A percentile compares a stretch with the other conserved stretches of the same genome.
Conservation (phyloP, 768 basidiomycete genomes). For the Leucocoprinus leucothites region DNA sequence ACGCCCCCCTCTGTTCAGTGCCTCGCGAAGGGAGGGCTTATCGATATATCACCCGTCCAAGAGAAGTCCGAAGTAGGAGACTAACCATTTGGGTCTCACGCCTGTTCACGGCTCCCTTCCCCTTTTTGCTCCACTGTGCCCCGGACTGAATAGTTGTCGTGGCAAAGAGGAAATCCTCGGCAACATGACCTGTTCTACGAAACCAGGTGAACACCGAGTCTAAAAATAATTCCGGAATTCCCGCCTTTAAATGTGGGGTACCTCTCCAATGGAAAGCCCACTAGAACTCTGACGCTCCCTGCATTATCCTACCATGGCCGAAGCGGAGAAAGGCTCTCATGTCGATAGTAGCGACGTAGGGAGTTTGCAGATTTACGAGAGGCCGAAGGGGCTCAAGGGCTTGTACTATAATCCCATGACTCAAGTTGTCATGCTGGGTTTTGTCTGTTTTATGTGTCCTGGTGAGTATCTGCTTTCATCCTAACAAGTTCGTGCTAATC, state of each 20-base stretch:
- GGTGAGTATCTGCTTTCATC: slow-evolving; percentile 26
- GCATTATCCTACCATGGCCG: not conserved
- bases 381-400: slow-evolving; percentile 49
- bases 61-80: not conserved
- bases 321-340: slow-evolving; percentile 3
- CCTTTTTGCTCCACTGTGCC: not conserved
- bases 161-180: not conserved
- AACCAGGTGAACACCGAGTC: not conserved
- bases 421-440: slow-evolving; percentile 61
- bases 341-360: slow-evolving; percentile 21
- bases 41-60: no score
- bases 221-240: not conserved
- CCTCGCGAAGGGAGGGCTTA: no score
- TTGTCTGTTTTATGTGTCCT: slow-evolving; percentile 67
- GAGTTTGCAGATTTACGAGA: slow-evolving; percentile 34
- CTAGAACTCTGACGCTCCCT: not conserved
- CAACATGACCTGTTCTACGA: not conserved
- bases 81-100: not conserved
- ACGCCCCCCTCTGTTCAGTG: no score
- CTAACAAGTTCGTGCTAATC: not conserved
- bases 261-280: not conserved
- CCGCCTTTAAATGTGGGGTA: not conserved
- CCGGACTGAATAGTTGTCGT: not conserved
- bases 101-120: not conserved
- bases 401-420: slow-evolving; percentile 57